phyloP scores from a whole-genome alignment of 2,329 filamentous ascomycete species.

The Arachnomyces sp. region DNA sequence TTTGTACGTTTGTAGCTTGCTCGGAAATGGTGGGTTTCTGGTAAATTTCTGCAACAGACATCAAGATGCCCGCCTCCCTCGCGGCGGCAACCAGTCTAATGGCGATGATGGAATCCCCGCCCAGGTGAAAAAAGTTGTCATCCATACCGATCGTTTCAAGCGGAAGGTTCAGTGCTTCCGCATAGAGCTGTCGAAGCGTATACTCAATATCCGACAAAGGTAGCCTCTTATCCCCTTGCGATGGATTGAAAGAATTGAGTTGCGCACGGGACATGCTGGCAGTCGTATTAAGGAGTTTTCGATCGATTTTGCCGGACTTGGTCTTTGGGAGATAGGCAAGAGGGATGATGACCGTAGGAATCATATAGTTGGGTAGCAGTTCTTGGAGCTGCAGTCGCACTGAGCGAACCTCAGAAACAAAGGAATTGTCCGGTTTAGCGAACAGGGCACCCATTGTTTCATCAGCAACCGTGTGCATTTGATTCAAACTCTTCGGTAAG shows the following conservation, averaged over 20 bases:
- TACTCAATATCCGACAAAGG: not conserved
- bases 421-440: not conserved
- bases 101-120: conserved; percentile 7
- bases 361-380: conserved; percentile 19
- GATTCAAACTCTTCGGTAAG: no score
- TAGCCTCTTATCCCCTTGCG: not conserved
- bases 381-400: conserved; percentile 1
- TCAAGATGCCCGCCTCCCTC: not conserved
- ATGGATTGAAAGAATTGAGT: not conserved
- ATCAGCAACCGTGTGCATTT: no score
- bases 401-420: conserved; percentile 1
- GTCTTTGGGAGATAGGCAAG: conserved; percentile 4
- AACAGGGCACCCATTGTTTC: no score
- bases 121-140: conserved; percentile 7
- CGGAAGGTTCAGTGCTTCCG: no score
- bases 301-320: conserved; percentile 7
- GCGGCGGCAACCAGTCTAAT: conserved; percentile 3
- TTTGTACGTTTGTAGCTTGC: conserved; percentile 20
- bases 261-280: conserved; percentile 3
- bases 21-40: conserved; percentile 30
- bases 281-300: conserved; percentile 4
- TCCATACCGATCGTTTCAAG: conserved; percentile 13
- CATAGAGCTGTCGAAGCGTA: no score
- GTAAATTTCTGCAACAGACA: conserved; percentile 36
- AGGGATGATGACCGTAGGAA: conserved; percentile 3